Percentiles rank a stretch among this genome's conserved stretches.
phyloP scores from a whole-genome alignment of 495 filamentous ascomycete species.

The Glonium stellatum region DNA sequence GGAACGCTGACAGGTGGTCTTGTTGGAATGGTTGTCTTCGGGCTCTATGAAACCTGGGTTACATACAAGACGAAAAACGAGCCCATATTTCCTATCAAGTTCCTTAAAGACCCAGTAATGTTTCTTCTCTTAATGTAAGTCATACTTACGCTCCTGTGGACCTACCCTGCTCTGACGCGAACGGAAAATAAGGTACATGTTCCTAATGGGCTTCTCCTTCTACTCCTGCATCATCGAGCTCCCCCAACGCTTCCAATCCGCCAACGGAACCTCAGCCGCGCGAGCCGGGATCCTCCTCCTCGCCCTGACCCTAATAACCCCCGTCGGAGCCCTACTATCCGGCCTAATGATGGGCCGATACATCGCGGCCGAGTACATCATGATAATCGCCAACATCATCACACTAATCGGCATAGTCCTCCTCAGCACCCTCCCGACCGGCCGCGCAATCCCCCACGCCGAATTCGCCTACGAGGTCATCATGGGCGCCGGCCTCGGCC shows the following conservation, averaged over 20 bases:
- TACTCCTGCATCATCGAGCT: constrained; percentile 19
- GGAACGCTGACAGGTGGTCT: constrained; percentile 16
- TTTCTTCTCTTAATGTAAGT: constrained; percentile 19
- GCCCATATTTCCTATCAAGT: constrained; percentile 17
- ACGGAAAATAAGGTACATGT: constrained; percentile 8
- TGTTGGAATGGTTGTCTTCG: constrained; percentile 11
- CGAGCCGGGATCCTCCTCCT: constrained; percentile 23
- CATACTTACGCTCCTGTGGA: not conserved
- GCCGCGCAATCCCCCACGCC: not conserved
- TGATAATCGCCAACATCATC: constrained; percentile 10
- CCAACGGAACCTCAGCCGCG: constrained; percentile 19
- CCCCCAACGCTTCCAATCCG: constrained; percentile 27
- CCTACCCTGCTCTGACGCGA: not conserved
- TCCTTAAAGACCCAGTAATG: constrained; percentile 16
- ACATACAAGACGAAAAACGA: constrained; percentile 12
- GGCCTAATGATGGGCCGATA: constrained; percentile 10
- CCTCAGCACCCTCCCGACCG: constrained; percentile 13
- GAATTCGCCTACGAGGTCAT: constrained; percentile 24
- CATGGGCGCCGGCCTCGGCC: constrained; percentile 19
- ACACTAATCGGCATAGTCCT: constrained; percentile 19
- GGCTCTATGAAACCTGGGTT: constrained; percentile 17
- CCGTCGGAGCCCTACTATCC: constrained; percentile 15
- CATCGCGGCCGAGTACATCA: constrained; percentile 9
- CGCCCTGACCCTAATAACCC: constrained; percentile 15
- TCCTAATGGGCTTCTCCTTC: constrained; percentile 19